Base-by-base conservation (phyloP, 1,284 basidiomycete species). In the Meira nashicola region DNA sequence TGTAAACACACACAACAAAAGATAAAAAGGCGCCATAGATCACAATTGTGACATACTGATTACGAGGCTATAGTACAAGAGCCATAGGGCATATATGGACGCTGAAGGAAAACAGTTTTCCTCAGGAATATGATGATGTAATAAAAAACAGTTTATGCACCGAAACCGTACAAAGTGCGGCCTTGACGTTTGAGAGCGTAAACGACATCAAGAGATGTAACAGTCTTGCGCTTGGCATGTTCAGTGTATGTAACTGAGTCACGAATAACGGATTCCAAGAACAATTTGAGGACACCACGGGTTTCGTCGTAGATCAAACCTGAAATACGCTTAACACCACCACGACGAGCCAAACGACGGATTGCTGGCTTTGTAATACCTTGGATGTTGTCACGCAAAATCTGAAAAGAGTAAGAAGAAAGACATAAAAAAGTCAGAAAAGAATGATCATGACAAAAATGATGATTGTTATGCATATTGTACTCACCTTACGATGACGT, bases 251-350 rank as follows among this genome's bases (percentile, higher is more conserved):
- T 87, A 78, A 90, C 87, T 44, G 87, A 87, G 82, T 90, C 91
- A 73, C 90, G 89, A 78, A 93, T 92, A 78, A 92, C 89, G 85
- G 80, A 80, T 82, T 86, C 83, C 59, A 87, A 83, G 84, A 87
- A 87, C 79, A 88, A 86, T 83, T 88, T 89, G 78, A 90, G 84
- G 51, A 89, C 87, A 82, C 87, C 86, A 70, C 91, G 89, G 65
- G 90, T 93, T 86, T 92, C 91, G 81, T 92, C 90, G 81, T 93
- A 92, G 83, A 94, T 92, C 70, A 93, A 85, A 79, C 90, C 90
- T 57, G 89, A 92, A 69, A 78, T 78, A 73, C 77, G 76, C 71
- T 78, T 77, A 49, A 77, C 75, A 74, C 75, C 75, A 68, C 91
- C 92, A 85, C 91, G 89, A 81, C 91, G 90, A 55, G 92, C 92